A percentile compares a stretch with the other conserved stretches of the same genome.
Conservation (phyloP, 805 yeast species). For the Yamadazyma akitaensis region DNA sequence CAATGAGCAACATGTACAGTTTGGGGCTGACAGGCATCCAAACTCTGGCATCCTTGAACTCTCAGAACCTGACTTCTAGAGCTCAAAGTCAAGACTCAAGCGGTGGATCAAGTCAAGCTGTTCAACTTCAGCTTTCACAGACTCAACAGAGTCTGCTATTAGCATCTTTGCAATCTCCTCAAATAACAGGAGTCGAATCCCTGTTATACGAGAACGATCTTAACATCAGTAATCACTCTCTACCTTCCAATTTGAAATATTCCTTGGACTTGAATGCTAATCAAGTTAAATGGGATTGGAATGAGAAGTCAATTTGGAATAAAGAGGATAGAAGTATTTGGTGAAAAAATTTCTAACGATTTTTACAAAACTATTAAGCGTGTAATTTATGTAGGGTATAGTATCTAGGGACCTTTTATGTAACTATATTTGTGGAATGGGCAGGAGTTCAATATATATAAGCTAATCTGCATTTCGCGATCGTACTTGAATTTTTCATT, state of each 20-base stretch:
- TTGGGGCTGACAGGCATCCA: background rate
- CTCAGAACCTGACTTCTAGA: background rate
- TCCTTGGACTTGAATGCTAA: constrained; percentile 1
- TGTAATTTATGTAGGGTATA: background rate
- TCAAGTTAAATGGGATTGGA: constrained; percentile 9
- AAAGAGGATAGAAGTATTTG: constrained; percentile 13
- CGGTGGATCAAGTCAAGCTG: background rate
- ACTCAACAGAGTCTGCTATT: constrained; percentile 1
- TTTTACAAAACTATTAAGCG: background rate
- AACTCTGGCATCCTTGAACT: background rate
- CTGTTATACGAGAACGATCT: constrained; percentile 9
- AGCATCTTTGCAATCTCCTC: constrained; percentile 6
- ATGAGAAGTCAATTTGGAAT: constrained; percentile 12
- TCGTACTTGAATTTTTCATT: background rate
- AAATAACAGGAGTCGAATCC: background rate
- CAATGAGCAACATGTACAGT: background rate
- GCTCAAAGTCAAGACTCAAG: background rate
- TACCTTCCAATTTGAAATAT: constrained; percentile 8
- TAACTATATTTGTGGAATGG: constrained; percentile 3
- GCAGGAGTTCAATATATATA: constrained; percentile 4
- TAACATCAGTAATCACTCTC: constrained; percentile 11
- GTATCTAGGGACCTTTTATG: constrained; percentile 1
- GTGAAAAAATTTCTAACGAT: background rate
- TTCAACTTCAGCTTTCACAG: background rate
- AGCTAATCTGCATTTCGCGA: background rate